Percentiles rank a stretch among this genome's conserved stretches.
phyloP scores from a whole-genome alignment of 306 rosid species.

The Cicer judaicum region DNA sequence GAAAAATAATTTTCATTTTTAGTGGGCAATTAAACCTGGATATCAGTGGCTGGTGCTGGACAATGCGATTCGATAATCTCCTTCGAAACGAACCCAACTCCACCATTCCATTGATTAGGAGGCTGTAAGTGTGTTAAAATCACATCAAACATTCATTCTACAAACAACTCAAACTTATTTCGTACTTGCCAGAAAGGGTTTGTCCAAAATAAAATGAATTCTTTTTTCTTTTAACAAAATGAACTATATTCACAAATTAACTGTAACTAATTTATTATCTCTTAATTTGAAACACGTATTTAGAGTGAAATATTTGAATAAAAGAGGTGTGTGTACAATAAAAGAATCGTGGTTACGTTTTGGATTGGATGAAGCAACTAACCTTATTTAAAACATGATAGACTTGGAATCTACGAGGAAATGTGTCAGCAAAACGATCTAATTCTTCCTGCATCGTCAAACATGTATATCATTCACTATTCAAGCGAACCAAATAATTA shows the following conservation, averaged over 20 bases:
- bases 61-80: conserved; percentile 52
- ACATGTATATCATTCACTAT: neutral
- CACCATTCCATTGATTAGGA: conserved; percentile 60
- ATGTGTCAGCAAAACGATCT: conserved; percentile 43
- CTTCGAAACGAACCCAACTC: conserved; percentile 48
- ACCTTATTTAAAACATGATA: conserved; percentile 59
- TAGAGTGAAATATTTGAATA: neutral
- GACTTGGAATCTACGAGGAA: conserved; percentile 48
- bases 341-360: neutral
- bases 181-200: neutral
- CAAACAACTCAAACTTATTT: neutral
- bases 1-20: neutral
- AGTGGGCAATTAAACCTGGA: conserved; percentile 47
- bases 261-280: too few species aligned
- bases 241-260: neutral
- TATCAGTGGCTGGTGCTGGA: conserved; percentile 52
- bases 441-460: conserved; percentile 54
- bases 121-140: conserved; percentile 45
- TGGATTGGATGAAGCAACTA: conserved; percentile 23
- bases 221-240: neutral
- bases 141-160: neutral
- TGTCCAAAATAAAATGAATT: neutral
- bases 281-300: neutral
- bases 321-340: neutral
- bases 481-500: neutral